Conservation (phyloP, 2,329 filamentous ascomycete species). For the Lomentospora prolificans region DNA sequence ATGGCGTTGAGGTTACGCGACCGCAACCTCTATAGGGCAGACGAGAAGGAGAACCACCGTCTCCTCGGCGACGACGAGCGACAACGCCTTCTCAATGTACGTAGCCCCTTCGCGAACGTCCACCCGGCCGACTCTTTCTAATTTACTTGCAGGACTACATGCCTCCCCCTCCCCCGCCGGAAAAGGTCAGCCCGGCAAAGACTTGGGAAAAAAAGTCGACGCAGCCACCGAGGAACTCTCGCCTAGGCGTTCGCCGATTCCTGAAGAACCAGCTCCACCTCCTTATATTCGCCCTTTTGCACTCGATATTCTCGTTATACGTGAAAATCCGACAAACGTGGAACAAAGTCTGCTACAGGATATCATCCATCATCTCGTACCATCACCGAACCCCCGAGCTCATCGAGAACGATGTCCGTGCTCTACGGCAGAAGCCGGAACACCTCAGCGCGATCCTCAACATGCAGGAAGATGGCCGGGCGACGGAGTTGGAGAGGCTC, state of each 20-base stretch:
- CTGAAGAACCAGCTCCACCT: constrained; percentile 53
- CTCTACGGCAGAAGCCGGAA: constrained; percentile 63
- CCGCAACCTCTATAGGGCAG: constrained; percentile 28
- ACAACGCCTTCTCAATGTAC: constrained; percentile 26
- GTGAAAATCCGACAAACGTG: constrained; percentile 73
- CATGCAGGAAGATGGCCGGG: constrained; percentile 57
- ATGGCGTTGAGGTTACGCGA: constrained; percentile 22
- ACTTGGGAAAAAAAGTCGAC: constrained; percentile 13
- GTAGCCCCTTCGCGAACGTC: constrained; percentile 9
- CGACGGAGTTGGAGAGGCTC: constrained; percentile 67
- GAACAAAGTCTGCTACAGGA: constrained; percentile 65
- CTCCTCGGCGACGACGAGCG: constrained; percentile 26
- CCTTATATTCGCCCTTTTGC: constrained; percentile 59
- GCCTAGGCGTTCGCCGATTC: constrained; percentile 51
- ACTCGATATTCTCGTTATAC: constrained; percentile 80
- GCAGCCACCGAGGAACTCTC: constrained; percentile 23
- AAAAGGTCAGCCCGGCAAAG: not conserved
- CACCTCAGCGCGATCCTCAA: constrained; percentile 83
- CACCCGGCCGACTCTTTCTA: too few species aligned
- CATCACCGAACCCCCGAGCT: constrained; percentile 93
- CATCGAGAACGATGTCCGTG: constrained; percentile 76
- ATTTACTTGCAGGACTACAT: constrained; percentile 3
- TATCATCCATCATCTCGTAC: constrained; percentile 79
- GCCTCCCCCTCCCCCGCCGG: not conserved
- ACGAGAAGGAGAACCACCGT: constrained; percentile 24